Evolutionary conservation across 106 monocot genomes (phyloP).

Genomic region (Acorus gramineus): DNA sequence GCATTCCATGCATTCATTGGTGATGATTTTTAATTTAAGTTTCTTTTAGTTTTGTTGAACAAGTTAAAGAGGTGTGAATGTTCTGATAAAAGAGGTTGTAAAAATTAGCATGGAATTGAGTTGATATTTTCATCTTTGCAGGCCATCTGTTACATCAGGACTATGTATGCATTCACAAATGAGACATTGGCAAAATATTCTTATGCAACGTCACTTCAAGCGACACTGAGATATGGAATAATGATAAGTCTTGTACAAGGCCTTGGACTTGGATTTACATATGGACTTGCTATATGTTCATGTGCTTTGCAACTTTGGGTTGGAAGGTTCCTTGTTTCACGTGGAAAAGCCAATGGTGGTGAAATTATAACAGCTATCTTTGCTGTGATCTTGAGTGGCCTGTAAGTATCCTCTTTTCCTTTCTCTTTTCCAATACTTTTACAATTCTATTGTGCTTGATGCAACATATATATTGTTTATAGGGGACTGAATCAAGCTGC

Average conservation of each 20-base stretch:
- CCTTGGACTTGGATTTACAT: conserved; percentile 97
- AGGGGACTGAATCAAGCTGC: conserved; percentile 48
- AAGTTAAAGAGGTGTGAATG: too few species aligned
- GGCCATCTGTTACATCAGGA: conserved; percentile 92
- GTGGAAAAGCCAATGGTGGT: conserved; percentile 83
- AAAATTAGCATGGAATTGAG: too few species aligned
- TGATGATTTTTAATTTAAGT: too few species aligned
- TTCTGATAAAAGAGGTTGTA: too few species aligned
- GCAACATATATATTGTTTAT: conserved; percentile 14
- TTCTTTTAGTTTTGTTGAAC: too few species aligned
- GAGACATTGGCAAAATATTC: conserved; percentile 99
- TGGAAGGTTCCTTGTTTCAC: conserved; percentile 67
- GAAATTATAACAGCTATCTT: conserved; percentile 87
- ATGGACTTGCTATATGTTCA: conserved; percentile 98
- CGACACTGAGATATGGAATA: conserved; percentile 94
- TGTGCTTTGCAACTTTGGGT: conserved; percentile 99
- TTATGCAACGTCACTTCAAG: conserved; percentile 98
- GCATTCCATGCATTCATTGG: too few species aligned
- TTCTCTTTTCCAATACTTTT: neutral
- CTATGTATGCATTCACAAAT: conserved; percentile 90
- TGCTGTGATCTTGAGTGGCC: conserved; percentile 92
- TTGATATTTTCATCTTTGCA: conserved; percentile 10
- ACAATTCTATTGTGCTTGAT: neutral
- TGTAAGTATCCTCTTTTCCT: conserved; percentile 38
- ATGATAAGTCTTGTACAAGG: conserved; percentile 99